Evolutionary conservation across 192 early-diverging fungal species (phyloP).

Genomic region (Pilaira anomala): DNA sequence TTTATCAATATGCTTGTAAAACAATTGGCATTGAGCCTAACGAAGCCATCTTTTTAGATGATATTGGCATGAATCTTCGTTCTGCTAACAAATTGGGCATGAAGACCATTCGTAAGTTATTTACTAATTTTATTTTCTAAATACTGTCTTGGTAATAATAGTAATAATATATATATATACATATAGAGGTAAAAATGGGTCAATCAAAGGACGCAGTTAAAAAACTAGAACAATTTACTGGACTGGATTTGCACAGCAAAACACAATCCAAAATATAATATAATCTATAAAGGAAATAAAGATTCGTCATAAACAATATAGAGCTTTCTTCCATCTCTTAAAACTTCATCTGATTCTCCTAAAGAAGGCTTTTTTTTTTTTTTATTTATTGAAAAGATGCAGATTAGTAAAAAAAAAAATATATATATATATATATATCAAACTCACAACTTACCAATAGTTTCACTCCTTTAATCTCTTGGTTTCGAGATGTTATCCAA

Average conservation of each 20-base stretch:
- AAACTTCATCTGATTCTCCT: slow-evolving; percentile 9
- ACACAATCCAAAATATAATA: slow-evolving; percentile 1
- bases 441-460: neutral
- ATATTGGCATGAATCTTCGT: slow-evolving; percentile 76
- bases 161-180: neutral
- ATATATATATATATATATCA: neutral
- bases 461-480: neutral
- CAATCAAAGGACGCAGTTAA: slow-evolving; percentile 47
- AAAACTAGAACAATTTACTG: slow-evolving; percentile 43
- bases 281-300: slow-evolving; percentile 3
- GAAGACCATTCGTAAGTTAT: slow-evolving; percentile 57
- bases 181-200: slow-evolving; percentile 47
- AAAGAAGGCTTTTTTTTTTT: slow-evolving; percentile 1
- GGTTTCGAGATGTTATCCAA: slow-evolving; percentile 4
- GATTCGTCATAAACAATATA: slow-evolving; percentile 6
- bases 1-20: slow-evolving; percentile 74
- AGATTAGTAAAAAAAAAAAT: neutral
- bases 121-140: neutral
- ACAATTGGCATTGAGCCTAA: slow-evolving; percentile 59
- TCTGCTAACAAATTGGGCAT: slow-evolving; percentile 70
- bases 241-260: slow-evolving; percentile 24
- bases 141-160: neutral
- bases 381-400: neutral
- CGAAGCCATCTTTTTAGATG: slow-evolving; percentile 79
- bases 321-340: slow-evolving; percentile 8